Conservation (phyloP, 2,329 filamentous ascomycete genomes). For the Epichloe sibirici region DNA sequence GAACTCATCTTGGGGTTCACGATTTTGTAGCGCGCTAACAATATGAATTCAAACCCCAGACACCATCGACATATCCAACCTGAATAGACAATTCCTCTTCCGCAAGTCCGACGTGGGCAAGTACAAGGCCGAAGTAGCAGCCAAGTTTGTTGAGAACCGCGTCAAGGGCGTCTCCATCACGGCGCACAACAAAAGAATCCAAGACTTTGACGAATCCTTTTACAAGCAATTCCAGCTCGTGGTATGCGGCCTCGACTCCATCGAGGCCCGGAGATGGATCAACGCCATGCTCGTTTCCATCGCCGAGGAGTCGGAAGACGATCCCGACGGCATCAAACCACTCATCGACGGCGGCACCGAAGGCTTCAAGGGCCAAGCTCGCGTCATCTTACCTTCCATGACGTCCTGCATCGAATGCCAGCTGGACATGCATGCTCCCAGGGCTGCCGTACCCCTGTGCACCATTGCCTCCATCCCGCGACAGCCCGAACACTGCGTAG, state of each 20-base stretch:
- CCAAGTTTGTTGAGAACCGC: conserved; percentile 77
- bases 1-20: neutral
- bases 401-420: conserved; percentile 98
- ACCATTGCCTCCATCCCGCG: conserved; percentile 93
- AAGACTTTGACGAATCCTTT: conserved; percentile 91
- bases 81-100: conserved; percentile 96
- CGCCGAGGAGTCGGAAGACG: conserved; percentile 64
- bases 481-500: conserved; percentile 94
- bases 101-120: conserved; percentile 84
- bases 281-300: conserved; percentile 86
- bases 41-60: conserved; percentile 37
- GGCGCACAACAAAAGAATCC: conserved; percentile 86
- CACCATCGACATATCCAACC: conserved; percentile 95
- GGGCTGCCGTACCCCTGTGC: conserved; percentile 90
- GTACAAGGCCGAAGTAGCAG: conserved; percentile 86
- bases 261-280: conserved; percentile 97
- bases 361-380: conserved; percentile 93
- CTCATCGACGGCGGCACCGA: conserved; percentile 95
- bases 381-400: conserved; percentile 83
- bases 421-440: conserved; percentile 95
- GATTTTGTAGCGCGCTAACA: too few relatives aligned
- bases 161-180: conserved; percentile 89
- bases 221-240: conserved; percentile 95
- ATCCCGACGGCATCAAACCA: conserved; percentile 71
- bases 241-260: conserved; percentile 89